Conservation (phyloP, 78 protist genomes). For the Cyanophora paradoxa region DNA sequence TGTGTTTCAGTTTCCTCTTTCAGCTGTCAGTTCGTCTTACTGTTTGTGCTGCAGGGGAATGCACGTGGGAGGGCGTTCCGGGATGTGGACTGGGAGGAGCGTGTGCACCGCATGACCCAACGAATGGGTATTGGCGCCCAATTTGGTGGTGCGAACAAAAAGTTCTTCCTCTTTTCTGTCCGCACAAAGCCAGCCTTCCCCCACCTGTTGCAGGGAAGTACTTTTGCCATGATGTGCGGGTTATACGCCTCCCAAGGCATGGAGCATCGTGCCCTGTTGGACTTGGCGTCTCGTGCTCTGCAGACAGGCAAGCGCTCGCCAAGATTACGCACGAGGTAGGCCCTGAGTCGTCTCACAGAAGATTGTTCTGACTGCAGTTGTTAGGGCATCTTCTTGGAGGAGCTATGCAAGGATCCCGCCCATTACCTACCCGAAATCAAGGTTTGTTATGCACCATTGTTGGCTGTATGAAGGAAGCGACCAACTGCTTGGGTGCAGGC, state of each 20-base stretch:
- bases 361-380: no score
- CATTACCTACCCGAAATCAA: constrained; percentile 53
- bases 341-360: no score
- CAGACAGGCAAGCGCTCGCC: constrained; percentile 56
- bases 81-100: constrained; percentile 52
- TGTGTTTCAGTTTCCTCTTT: no score
- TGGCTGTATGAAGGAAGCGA: no score
- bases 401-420: constrained; percentile 53
- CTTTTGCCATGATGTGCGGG: constrained; percentile 69
- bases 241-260: constrained; percentile 55
- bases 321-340: constrained; percentile 58
- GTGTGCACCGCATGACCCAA: constrained; percentile 25
- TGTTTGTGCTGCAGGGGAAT: no score
- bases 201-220: constrained; percentile 60
- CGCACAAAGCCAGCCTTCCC: no score
- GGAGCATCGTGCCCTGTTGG: constrained; percentile 76
- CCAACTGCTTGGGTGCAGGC: no score
- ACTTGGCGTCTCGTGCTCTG: constrained; percentile 76
- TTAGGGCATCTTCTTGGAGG: constrained; percentile 76
- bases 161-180: no score
- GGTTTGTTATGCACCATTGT: no score
- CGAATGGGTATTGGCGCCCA: constrained; percentile 79
- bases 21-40: no score
- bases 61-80: constrained; percentile 65
- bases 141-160: constrained; percentile 70